These are phyloP conservation scores for Mycena albidolilacea DNA, from an alignment of 768 basidiomycete genomes.

Conservation along the genomic window DNA sequence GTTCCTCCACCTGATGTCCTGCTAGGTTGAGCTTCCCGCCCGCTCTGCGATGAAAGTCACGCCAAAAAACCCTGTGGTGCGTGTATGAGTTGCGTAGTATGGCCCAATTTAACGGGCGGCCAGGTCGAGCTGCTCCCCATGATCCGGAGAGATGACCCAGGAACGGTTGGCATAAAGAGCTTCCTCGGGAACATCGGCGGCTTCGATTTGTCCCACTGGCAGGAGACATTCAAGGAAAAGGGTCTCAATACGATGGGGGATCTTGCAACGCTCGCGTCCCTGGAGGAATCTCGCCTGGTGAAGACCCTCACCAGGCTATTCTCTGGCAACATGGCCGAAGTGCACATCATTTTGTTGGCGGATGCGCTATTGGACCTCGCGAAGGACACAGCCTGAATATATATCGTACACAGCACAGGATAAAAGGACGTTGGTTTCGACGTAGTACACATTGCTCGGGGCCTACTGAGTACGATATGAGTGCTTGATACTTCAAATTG, in stretches of 20 bases:
- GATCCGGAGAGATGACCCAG: background rate
- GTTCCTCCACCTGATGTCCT: background rate
- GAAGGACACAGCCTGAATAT: background rate
- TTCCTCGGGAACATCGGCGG: slow-evolving; percentile 32
- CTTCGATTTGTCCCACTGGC: slow-evolving; percentile 20
- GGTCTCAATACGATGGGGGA: slow-evolving; percentile 13
- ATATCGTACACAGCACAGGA: no score
- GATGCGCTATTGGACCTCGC: slow-evolving; percentile 30
- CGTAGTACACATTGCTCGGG: no score
- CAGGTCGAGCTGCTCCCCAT: no score
- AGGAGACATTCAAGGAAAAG: slow-evolving; percentile 22
- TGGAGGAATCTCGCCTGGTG: slow-evolving; percentile 19
- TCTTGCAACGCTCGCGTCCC: background rate
- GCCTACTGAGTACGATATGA: no score
- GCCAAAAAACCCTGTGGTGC: no score
- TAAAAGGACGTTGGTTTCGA: no score
- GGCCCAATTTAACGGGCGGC: no score
- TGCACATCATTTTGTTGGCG: slow-evolving; percentile 28
- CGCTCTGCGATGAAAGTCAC: background rate
- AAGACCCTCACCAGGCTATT: slow-evolving; percentile 30
- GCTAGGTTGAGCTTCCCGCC: background rate
- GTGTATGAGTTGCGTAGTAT: no score
- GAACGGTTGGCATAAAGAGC: background rate
- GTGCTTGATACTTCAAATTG: no score
- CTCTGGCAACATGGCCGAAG: slow-evolving; percentile 20